Conservation (phyloP, 768 basidiomycete species). For the Agrocybe chaxingu region DNA sequence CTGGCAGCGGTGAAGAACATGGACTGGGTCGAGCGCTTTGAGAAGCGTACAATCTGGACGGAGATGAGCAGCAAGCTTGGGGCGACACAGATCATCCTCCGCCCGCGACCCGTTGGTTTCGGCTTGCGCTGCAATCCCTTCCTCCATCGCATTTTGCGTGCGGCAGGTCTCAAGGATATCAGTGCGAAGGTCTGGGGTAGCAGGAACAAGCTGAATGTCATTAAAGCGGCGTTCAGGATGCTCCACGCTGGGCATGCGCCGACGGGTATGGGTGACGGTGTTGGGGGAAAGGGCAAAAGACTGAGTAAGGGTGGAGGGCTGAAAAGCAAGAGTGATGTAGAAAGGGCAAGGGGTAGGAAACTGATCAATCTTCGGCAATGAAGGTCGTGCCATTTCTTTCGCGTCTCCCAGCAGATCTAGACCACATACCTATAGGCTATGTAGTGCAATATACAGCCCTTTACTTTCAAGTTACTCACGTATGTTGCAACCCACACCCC, state of each 20-base stretch:
- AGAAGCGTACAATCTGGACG: constrained; percentile 93
- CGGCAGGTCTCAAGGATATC: constrained; percentile 92
- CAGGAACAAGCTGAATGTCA: constrained; percentile 78
- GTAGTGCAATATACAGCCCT: too few relatives aligned
- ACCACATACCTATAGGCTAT: too few relatives aligned
- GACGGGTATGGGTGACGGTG: constrained; percentile 76
- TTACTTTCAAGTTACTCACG: too few relatives aligned
- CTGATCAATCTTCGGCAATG: constrained; percentile 60
- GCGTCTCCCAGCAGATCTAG: too few relatives aligned
- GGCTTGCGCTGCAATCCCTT: constrained; percentile 88
- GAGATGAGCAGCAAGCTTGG: constrained; percentile 85
- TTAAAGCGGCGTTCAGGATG: constrained; percentile 82
- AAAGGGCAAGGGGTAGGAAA: constrained; percentile 80
- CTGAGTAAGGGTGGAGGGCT: constrained; percentile 77
- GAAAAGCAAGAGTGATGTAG: constrained; percentile 62
- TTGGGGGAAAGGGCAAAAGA: constrained; percentile 69
- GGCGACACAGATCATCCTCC: constrained; percentile 73
- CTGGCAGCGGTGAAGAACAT: constrained; percentile 75
- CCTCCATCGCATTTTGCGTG: constrained; percentile 85
- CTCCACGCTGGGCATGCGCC: constrained; percentile 84
- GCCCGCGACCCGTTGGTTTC: constrained; percentile 86
- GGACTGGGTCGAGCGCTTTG: constrained; percentile 94
- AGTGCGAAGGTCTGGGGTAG: constrained; percentile 96
- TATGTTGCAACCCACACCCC: too few relatives aligned
- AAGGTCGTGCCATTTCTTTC: too few relatives aligned